A percentile compares a stretch with the other conserved stretches of the same genome.
Evolutionary conservation across 2,329 filamentous ascomycete genomes (phyloP).

Genomic region (Arthrinium phaeospermum): DNA sequence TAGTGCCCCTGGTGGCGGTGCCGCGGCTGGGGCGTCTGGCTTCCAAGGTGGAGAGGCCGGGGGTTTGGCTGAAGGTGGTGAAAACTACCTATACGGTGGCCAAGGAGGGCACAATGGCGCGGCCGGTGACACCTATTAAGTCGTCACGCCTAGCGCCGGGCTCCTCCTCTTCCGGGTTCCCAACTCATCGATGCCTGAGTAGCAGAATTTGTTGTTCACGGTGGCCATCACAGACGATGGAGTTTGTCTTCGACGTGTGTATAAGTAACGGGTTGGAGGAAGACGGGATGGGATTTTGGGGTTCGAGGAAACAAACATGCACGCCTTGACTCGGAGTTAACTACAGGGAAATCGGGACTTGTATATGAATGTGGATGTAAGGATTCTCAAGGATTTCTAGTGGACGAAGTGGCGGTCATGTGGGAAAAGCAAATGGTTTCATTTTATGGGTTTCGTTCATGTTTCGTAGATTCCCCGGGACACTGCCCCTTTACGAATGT

Average conservation of each 20-base stretch:
- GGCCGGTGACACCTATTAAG: slow-evolving; percentile 59
- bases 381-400: neutral
- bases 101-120: slow-evolving; percentile 65
- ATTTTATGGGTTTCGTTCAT: neutral
- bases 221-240: neutral
- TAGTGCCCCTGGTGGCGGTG: slow-evolving; percentile 45
- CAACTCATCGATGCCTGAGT: neutral
- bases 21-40: slow-evolving; percentile 47
- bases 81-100: slow-evolving; percentile 56
- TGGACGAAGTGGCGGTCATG: slow-evolving; percentile 3
- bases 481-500: slow-evolving; percentile 3
- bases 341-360: neutral
- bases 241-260: slow-evolving; percentile 11
- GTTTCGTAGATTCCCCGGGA: slow-evolving; percentile 14
- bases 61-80: slow-evolving; percentile 50
- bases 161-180: neutral
- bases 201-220: neutral
- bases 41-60: slow-evolving; percentile 52
- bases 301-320: neutral
- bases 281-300: neutral
- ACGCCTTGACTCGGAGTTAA: slow-evolving; percentile 13
- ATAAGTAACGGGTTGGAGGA: slow-evolving; percentile 8
- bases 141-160: slow-evolving; percentile 27
- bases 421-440: neutral
- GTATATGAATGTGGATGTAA: neutral